Percentiles rank a stretch among this genome's conserved stretches.
phyloP scores from a whole-genome alignment of 2,329 filamentous ascomycete species.

The Fusarium pseudonygamai region DNA sequence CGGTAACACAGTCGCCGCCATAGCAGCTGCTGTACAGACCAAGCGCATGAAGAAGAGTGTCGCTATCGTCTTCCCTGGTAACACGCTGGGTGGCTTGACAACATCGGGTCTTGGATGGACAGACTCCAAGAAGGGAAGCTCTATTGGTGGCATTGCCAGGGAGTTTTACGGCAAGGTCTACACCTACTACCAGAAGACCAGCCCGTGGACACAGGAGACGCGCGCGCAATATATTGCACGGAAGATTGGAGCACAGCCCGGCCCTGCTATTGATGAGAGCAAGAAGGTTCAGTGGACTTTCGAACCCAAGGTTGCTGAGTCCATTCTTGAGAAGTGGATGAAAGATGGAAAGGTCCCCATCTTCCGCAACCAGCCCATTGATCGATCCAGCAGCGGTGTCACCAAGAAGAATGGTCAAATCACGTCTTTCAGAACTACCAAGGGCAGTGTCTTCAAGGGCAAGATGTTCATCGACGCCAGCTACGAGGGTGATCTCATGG shows the following conservation, averaged over 20 bases:
- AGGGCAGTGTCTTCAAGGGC: slow-evolving; percentile 13
- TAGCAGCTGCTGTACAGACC: slow-evolving; percentile 33
- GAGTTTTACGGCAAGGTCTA: slow-evolving; percentile 32
- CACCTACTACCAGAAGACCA: slow-evolving; percentile 18
- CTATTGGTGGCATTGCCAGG: slow-evolving; percentile 34
- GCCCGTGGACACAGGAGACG: slow-evolving; percentile 26
- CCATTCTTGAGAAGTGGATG: slow-evolving; percentile 29
- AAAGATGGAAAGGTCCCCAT: slow-evolving; percentile 30
- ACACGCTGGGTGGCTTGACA: slow-evolving; percentile 30
- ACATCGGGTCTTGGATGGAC: slow-evolving; percentile 35
- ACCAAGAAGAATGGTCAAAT: slow-evolving; percentile 25
- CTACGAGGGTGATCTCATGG: slow-evolving; percentile 37
- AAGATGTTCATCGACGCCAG: slow-evolving; percentile 38
- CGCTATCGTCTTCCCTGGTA: slow-evolving; percentile 30
- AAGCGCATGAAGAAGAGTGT: slow-evolving; percentile 34
- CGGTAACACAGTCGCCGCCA: slow-evolving; percentile 35
- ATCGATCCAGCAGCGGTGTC: slow-evolving; percentile 14
- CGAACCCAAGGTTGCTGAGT: slow-evolving; percentile 34
- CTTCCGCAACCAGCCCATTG: slow-evolving; percentile 28
- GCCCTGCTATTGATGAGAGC: slow-evolving; percentile 27
- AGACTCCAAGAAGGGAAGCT: slow-evolving; percentile 32
- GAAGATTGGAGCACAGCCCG: slow-evolving; percentile 31
- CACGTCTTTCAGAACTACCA: slow-evolving; percentile 23
- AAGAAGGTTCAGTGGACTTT: slow-evolving; percentile 38
- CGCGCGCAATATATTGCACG: slow-evolving; percentile 15